These are phyloP conservation scores for Dicorynia guianensis DNA, from an alignment of 306 rosid genomes.

Conservation along the genomic window DNA sequence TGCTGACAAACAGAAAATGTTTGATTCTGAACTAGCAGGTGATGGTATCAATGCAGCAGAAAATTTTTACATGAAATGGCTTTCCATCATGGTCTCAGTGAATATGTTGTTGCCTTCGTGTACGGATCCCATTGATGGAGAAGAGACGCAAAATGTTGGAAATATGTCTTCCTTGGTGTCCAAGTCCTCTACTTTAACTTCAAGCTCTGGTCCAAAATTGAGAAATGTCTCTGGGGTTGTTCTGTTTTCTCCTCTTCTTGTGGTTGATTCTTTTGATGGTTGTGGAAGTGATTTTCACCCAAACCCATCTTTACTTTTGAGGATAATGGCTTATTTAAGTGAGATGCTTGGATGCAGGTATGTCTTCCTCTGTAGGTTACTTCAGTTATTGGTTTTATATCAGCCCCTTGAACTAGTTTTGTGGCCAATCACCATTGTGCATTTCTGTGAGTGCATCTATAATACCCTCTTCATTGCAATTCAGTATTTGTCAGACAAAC, in stretches of 20 bases:
- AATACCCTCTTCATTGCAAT: constrained; percentile 72
- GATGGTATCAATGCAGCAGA: constrained; percentile 41
- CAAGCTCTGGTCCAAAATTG: constrained; percentile 48
- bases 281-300: constrained; percentile 38
- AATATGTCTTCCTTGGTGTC: constrained; percentile 50
- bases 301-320: constrained; percentile 33
- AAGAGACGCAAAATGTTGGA: constrained; percentile 55
- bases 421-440: constrained; percentile 81
- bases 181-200: constrained; percentile 40
- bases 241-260: constrained; percentile 39
- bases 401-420: constrained; percentile 82
- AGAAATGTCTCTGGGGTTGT: constrained; percentile 27
- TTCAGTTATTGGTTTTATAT: constrained; percentile 54
- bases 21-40: constrained; percentile 61
- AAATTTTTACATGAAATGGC: constrained; percentile 34
- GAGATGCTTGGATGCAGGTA: constrained; percentile 64
- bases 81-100: constrained; percentile 42
- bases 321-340: constrained; percentile 34
- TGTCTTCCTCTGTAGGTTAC: constrained; percentile 72
- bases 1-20: constrained; percentile 45
- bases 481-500: constrained; percentile 28
- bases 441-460: constrained; percentile 75
- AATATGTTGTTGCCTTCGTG: constrained; percentile 38
- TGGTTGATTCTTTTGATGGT: constrained; percentile 29
- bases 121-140: constrained; percentile 44